phyloP scores from a whole-genome alignment of 768 basidiomycete genomes.

The Psilocybe cubensis region DNA sequence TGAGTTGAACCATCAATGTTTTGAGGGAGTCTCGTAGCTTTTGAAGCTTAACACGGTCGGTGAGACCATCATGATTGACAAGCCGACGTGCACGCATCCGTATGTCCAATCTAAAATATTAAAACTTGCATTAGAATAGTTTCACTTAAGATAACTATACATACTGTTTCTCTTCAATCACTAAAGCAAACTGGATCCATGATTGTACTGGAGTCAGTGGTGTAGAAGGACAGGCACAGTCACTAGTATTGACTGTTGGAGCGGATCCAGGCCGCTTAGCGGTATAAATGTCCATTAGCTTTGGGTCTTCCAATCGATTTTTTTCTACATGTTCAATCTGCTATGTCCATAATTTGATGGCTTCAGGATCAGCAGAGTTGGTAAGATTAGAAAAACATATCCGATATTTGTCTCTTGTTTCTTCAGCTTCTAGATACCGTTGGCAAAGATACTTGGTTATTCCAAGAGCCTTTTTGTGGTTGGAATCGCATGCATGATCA shows the following conservation, averaged over 20 bases:
- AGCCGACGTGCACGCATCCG: background rate
- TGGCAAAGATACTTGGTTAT: slow-evolving; percentile 14
- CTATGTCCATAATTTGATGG: background rate
- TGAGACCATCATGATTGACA: no score
- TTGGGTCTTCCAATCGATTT: background rate
- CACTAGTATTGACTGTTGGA: no score
- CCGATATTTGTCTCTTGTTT: no score
- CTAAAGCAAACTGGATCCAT: background rate
- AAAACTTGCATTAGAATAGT: background rate
- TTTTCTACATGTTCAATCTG: background rate
- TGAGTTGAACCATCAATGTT: no score
- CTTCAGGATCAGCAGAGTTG: background rate
- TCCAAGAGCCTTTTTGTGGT: slow-evolving; percentile 24
- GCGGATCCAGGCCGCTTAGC: background rate
- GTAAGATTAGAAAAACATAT: background rate
- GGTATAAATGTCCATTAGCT: slow-evolving; percentile 4
- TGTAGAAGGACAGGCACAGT: no score
- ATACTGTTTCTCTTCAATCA: background rate
- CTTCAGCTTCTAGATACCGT: background rate
- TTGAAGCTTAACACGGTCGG: no score
- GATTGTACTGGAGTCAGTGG: no score
- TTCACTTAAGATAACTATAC: background rate
- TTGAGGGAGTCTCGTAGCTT: no score
- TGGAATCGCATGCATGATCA: slow-evolving; percentile 27
- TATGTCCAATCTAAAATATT: background rate